phyloP scores from a whole-genome alignment of 306 rosid species.

The Myrica gale region DNA sequence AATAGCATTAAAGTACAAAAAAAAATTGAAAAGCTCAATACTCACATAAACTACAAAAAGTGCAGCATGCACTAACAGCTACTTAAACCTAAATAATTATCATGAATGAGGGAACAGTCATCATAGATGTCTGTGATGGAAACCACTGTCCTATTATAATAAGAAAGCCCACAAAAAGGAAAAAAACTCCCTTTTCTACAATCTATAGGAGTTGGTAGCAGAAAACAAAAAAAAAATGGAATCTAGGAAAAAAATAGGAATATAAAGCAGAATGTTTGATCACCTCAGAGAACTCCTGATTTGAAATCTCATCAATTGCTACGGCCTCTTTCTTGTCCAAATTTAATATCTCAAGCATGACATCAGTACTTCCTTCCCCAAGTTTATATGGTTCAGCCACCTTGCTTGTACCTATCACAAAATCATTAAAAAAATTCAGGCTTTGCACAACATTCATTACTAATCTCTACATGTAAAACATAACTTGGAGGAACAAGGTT shows the following conservation, averaged over 20 bases:
- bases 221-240: slow-evolving; percentile 6
- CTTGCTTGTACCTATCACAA: slow-evolving; percentile 74
- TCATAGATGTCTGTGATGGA: not conserved
- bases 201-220: not conserved
- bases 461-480: slow-evolving; percentile 8
- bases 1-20: not conserved
- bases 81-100: not conserved
- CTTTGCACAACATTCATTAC: slow-evolving; percentile 20
- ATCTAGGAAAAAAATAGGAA: slow-evolving; percentile 3
- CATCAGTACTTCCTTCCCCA: slow-evolving; percentile 61
- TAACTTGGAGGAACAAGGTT: slow-evolving; percentile 13
- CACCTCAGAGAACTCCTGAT: slow-evolving; percentile 90
- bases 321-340: slow-evolving; percentile 75
- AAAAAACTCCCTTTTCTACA: not conserved
- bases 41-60: not conserved
- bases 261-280: slow-evolving; percentile 21
- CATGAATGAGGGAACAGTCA: not conserved
- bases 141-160: not conserved
- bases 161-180: not conserved
- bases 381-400: slow-evolving; percentile 63
- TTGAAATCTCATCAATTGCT: slow-evolving; percentile 70
- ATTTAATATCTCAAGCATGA: slow-evolving; percentile 79
- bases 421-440: slow-evolving; percentile 20
- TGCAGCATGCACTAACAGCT: slow-evolving; percentile 1
- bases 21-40: too few species aligned